Base-by-base conservation (phyloP, 2,329 filamentous ascomycete genomes). In the Claviceps arundinis region DNA sequence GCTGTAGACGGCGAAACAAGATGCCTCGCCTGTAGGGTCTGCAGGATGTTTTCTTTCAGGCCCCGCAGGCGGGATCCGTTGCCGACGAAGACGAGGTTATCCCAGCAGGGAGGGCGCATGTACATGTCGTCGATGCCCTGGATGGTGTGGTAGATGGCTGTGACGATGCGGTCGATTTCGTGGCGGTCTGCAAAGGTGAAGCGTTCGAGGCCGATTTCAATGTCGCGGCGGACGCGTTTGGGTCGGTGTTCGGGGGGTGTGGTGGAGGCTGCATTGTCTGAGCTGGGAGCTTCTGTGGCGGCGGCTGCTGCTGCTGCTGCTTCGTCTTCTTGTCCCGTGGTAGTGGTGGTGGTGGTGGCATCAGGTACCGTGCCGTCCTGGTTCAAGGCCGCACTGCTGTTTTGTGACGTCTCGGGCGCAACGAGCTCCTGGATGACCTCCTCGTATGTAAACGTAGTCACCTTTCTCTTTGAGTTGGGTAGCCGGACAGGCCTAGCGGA, bases 1-100 rank as follows among this genome's bases (percentile, higher is more conserved):
- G 89, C 89, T 1, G 89, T 91, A 30, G 85, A 90, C 0, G 93
- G 93, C 2, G 90, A 95, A 58, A 98, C 83, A 51, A 96, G 78
- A 66, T 95, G 93, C 57, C 90, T 89, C 48, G 84, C 78, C 40
- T 80, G 80, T 38, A 98, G 78, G 0, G 83, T 89, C 60, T 85
- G 78, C 40, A 97, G 67, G 47, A 98, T 82, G 58, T 91, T 88
- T 61, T 96, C 89, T 58, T 87, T 90, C 66, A 98, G 91, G 5
- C 93, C 89, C 72, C 73, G 73, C 47, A 81, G 73, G 47, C 77
- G 76, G 40, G 74, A 82, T 53, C 93, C 93, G 62, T 95, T 95
- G 59, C 93, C 93, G 50, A 95, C 86, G 52, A 98, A 85, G 58
- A 95, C 84, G 50, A 98, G 70, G 55, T 85, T 87, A 61, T 97